These are phyloP conservation scores for Syzygium jambos DNA, from an alignment of 345 rosid species.

Conservation along the genomic window DNA sequence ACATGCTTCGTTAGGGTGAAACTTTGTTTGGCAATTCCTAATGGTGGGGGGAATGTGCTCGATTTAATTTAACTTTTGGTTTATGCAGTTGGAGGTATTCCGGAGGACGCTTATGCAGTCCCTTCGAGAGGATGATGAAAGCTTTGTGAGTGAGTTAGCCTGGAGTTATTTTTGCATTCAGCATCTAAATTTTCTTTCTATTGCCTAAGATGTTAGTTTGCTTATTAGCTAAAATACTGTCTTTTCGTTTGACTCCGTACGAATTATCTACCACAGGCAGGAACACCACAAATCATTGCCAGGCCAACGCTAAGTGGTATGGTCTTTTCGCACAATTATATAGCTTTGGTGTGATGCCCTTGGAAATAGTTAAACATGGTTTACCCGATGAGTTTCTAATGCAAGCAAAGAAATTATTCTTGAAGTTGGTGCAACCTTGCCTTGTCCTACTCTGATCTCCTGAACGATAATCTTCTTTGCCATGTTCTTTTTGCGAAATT, in stretches of 20 bases:
- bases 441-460: background rate
- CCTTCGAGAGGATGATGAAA: conserved; percentile 74
- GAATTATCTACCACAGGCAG: conserved; percentile 29
- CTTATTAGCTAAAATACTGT: background rate
- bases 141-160: conserved; percentile 10
- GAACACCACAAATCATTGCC: conserved; percentile 48
- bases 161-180: background rate
- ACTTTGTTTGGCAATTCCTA: background rate
- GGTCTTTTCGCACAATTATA: background rate
- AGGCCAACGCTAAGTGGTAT: conserved; percentile 66
- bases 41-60: background rate
- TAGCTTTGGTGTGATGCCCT: background rate
- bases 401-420: background rate
- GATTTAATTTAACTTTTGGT: background rate
- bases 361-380: background rate
- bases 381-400: background rate
- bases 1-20: background rate
- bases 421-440: background rate
- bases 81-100: conserved; percentile 72
- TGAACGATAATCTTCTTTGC: background rate
- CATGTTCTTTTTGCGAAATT: background rate
- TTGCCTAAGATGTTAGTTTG: background rate
- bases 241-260: background rate
- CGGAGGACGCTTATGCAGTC: conserved; percentile 88
- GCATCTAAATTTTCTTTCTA: background rate